Base-by-base conservation (phyloP, 257 asterid genomes). In the Capsicum baccatum region DNA sequence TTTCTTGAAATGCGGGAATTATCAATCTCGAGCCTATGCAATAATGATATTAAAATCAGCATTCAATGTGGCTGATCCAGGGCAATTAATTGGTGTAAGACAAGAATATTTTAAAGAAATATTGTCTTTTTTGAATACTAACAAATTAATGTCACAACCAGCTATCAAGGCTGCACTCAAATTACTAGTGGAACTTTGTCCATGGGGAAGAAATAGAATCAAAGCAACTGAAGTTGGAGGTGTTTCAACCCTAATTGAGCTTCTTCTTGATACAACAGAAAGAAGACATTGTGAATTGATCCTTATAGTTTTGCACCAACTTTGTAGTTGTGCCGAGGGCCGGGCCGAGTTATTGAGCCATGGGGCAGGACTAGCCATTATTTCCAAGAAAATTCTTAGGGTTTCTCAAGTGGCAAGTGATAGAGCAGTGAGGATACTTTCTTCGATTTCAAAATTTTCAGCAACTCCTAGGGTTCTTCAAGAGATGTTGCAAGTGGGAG, bases 401-500 rank as follows among this genome's bases (percentile, higher is more conserved):
- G 94, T 93, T 84, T 95, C 98, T 6, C 86, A 82, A 6, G 90
- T 68, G 79, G 98, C 92, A 17, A 95, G 93, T 48, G 92, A 93
- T 19, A 89, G 87, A 44, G 92, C 85, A 0, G 94, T 93, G 88
- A 90, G 94, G 66, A 88, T 95, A n/a, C 15, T 95, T 10, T 83
- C 83, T 8, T 90, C 92, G 54, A 73, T 95, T 15, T 87, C 92
- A 11, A 91, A 86, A 81, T 87, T 55, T 59, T 90, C 93, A 4
- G 90, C 89, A 21, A 89, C 86, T 64, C 17, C 86, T 13, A 89
- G 89, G 86, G 94, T 93, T 68, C 87, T 93, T 39, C 89, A 87
- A 62, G 98, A 95, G 74, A 92, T 95, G 97, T 19, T 90, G 89
- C 92, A 93, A 16, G 90, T 93, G 9, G 98, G 98, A 33, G 97